Percentiles rank a stretch among this genome's conserved stretches.
These are phyloP conservation scores for Leccinum obscurum DNA, from an alignment of 768 basidiomycete genomes.

Conservation along the genomic window DNA sequence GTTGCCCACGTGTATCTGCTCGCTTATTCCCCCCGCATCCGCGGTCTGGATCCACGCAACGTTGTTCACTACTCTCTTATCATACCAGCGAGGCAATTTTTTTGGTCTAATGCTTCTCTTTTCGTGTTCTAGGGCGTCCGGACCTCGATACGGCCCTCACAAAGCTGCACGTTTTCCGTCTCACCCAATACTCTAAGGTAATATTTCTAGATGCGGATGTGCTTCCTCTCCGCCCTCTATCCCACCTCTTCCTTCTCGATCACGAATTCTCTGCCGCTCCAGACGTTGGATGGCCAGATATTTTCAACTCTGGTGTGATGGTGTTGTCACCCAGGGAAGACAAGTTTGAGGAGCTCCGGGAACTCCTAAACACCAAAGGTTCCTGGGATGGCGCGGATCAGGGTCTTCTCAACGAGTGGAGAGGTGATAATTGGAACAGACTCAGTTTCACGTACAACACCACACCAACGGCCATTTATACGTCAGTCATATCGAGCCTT, in stretches of 20 bases:
- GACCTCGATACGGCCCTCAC: slow-evolving; percentile 94
- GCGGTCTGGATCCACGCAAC: slow-evolving; percentile 15
- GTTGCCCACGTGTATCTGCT: slow-evolving; percentile 11
- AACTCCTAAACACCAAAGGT: slow-evolving; percentile 74
- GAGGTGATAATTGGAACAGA: slow-evolving; percentile 82
- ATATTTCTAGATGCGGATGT: slow-evolving; percentile 93
- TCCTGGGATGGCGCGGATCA: slow-evolving; percentile 99
- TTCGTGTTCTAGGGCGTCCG: slow-evolving; percentile 68
- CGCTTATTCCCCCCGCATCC: slow-evolving; percentile 6
- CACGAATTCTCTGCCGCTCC: slow-evolving; percentile 91
- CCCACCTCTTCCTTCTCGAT: slow-evolving; percentile 85
- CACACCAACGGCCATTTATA: slow-evolving; percentile 95
- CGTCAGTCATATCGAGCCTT: slow-evolving; percentile 53
- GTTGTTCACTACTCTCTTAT: slow-evolving; percentile 22
- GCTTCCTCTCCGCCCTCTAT: slow-evolving; percentile 83
- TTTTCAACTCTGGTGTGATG: slow-evolving; percentile 97
- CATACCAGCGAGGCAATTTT: neutral
- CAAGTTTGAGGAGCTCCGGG: slow-evolving; percentile 75
- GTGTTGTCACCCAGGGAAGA: slow-evolving; percentile 80
- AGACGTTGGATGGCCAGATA: slow-evolving; percentile 99
- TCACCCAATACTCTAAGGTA: slow-evolving; percentile 81
- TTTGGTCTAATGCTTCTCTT: slow-evolving; percentile 15
- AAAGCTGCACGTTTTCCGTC: slow-evolving; percentile 93
- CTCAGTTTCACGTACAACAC: slow-evolving; percentile 98
- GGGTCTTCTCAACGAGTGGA: slow-evolving; percentile 95